Base-by-base conservation (phyloP, 176 grass and related monocot genomes). In the Oryza glaberrima region DNA sequence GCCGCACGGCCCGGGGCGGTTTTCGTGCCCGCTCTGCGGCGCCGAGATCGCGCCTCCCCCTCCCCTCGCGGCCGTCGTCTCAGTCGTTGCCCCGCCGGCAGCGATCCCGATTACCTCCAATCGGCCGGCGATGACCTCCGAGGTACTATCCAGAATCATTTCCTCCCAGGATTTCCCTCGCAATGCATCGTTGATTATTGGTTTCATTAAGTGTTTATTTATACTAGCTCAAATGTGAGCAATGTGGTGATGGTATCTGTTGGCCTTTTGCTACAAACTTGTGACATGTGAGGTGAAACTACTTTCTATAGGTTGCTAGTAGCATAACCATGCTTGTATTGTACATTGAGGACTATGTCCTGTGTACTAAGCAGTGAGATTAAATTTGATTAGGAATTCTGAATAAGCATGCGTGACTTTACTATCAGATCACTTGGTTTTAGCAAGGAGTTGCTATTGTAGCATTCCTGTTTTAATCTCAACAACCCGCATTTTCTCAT, bases 1-100 rank as follows among this genome's bases (percentile, higher is more conserved):
- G 43, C 89, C 89, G 61, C 86, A 81, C 38, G 89, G 89, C 3
- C 74, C 73, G 30, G 82, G 71, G 58, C 51, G 76, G 17, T 85
- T 89, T 28, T 14, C 51, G 10, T 94, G 89, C 45, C 86, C 89
- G 40, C 80, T 80, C 43, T 89, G 92, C 15, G 66, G 83, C 30
- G 22, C 44, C 2, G 89, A 91, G 77, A 56, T 91, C n/a, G 80
- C 36, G 13, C 41, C 67, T 17, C 41, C 67, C 7, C 30, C 30
- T 32, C 84, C 75, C 38, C 85, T 26, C 3, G 20, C 23, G 0
- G 79, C 65, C 38, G 70, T 72, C 69, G 36, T 86, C 25, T 67
- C 81, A 10, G 69, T 79, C 26, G 14, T 76, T 4, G 54, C 43
- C 28, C 65, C 78, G 2, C 92, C 83, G 1, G 45, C 78, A 61